A percentile compares a stretch with the other conserved stretches of the same genome.
Conservation (phyloP, 345 rosid genomes). For the Noccaea bulbosa region DNA sequence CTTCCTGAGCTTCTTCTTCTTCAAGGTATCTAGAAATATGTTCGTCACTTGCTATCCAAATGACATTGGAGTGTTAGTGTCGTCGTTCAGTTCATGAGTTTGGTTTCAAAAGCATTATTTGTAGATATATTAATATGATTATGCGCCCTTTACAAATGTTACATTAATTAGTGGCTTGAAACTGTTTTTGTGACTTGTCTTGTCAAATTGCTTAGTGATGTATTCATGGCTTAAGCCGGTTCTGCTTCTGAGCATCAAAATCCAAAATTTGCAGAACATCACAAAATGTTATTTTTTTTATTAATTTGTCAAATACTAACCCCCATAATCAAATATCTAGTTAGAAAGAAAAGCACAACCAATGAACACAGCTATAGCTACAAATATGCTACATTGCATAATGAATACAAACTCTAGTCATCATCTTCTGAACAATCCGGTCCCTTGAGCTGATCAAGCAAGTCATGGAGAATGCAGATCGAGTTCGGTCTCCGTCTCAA, state of each 20-base stretch:
- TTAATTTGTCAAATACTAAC: constrained; percentile 29
- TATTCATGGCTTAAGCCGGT: constrained; percentile 10
- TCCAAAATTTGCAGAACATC: constrained; percentile 14
- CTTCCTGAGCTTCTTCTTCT: constrained; percentile 24
- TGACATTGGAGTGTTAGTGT: constrained; percentile 14
- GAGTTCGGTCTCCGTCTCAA: constrained; percentile 26
- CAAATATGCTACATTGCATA: constrained; percentile 27
- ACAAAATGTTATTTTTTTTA: constrained; percentile 22
- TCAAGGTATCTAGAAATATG: constrained; percentile 21
- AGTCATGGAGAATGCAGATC: constrained; percentile 19
- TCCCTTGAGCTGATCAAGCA: constrained; percentile 15
- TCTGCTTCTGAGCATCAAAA: constrained; percentile 8
- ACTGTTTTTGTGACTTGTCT: constrained; percentile 30
- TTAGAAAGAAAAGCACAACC: constrained; percentile 32
- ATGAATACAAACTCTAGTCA: constrained; percentile 27
- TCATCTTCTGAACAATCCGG: neutral
- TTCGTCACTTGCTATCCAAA: constrained; percentile 6
- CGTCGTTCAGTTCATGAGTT: constrained; percentile 29
- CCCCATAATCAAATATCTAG: constrained; percentile 28
- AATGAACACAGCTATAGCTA: constrained; percentile 27
- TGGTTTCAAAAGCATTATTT: constrained; percentile 44
- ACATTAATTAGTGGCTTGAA: constrained; percentile 41
- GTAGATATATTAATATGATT: constrained; percentile 59
- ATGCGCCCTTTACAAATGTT: constrained; percentile 40
- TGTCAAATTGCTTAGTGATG: constrained; percentile 19